These are phyloP conservation scores for Tuber borchii DNA, from an alignment of 495 filamentous ascomycete genomes.

Conservation along the genomic window DNA sequence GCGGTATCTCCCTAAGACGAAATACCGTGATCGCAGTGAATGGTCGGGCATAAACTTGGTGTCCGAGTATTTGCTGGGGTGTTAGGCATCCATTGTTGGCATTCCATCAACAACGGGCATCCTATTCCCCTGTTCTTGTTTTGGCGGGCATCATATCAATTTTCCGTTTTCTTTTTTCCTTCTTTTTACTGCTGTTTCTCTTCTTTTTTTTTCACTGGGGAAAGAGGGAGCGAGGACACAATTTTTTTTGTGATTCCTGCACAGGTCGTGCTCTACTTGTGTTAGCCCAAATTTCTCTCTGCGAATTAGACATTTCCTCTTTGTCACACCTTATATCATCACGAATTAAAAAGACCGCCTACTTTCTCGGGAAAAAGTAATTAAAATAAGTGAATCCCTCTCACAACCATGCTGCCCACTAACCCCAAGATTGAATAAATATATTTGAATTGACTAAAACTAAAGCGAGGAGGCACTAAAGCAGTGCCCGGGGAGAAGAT, in stretches of 20 bases:
- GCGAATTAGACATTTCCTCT: not conserved
- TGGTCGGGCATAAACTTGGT: not conserved
- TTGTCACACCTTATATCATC: conserved; percentile 2
- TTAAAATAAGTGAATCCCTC: not conserved
- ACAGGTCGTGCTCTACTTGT: not conserved
- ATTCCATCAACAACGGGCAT: not conserved
- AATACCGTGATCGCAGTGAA: not conserved
- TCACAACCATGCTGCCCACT: not conserved
- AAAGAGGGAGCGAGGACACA: not conserved
- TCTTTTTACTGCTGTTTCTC: not conserved
- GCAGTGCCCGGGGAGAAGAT: not conserved
- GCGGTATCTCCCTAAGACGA: not conserved
- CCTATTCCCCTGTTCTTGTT: not conserved
- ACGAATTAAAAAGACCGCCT: not conserved
- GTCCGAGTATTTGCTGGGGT: not conserved
- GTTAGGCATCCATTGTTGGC: not conserved
- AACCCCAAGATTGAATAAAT: not conserved
- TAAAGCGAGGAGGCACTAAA: not conserved
- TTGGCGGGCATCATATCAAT: not conserved
- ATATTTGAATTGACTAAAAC: not conserved
- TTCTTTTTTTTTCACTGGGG: not conserved
- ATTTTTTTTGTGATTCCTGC: conserved; percentile 5
- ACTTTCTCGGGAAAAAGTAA: not conserved
- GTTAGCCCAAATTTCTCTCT: not conserved
- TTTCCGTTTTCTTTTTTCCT: not conserved